Percentiles rank a stretch among this genome's conserved stretches.
Evolutionary conservation across 352 stramenopile genomes (phyloP).

Genomic region (Thalassiosira mediterranea): DNA sequence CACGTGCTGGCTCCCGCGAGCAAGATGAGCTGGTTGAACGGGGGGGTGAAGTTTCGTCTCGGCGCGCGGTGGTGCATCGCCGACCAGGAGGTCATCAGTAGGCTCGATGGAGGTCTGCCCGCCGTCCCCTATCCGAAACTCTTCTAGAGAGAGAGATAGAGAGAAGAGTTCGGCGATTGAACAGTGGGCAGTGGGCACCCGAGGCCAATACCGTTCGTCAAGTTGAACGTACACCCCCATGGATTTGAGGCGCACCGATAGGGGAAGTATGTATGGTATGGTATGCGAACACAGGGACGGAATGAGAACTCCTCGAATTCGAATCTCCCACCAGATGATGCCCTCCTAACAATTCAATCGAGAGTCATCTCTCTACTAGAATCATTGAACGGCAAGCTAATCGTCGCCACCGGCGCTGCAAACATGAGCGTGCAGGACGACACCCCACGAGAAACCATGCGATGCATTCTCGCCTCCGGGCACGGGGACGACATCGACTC

Average conservation of each 20-base stretch:
- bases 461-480: conserved; percentile 24
- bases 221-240: neutral
- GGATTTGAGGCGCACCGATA: neutral
- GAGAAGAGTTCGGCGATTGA: no score
- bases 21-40: conserved; percentile 51
- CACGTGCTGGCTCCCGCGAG: conserved; percentile 75
- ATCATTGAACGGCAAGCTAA: no score
- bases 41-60: conserved; percentile 58
- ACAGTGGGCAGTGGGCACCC: neutral
- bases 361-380: no score
- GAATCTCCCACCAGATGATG: no score
- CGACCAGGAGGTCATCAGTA: conserved; percentile 42
- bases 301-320: no score
- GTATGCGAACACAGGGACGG: no score
- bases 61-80: conserved; percentile 45
- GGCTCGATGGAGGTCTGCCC: conserved; percentile 31
- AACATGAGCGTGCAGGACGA: conserved; percentile 27
- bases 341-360: no score
- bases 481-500: conserved; percentile 31
- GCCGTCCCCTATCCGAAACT: conserved; percentile 36
- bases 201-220: neutral
- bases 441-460: conserved; percentile 15
- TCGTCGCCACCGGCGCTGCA: no score
- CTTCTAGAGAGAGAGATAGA: no score
- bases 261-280: neutral